These are phyloP conservation scores for Fusarium sp. DNA, from an alignment of 2,329 filamentous ascomycete species.

Conservation along the genomic window DNA sequence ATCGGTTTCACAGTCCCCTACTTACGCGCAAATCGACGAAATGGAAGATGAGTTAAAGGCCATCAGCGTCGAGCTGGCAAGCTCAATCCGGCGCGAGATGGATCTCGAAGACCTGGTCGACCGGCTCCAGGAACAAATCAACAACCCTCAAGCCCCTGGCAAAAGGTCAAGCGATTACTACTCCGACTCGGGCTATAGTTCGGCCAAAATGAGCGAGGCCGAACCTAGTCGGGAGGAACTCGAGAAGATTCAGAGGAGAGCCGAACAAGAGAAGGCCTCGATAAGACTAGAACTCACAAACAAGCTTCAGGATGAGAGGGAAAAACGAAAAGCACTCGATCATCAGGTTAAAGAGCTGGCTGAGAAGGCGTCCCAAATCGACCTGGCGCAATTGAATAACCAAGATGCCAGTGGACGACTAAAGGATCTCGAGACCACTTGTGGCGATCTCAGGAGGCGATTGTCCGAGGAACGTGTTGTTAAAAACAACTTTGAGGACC, in stretches of 20 bases:
- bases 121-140: constrained; percentile 81
- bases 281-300: constrained; percentile 85
- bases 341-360: constrained; percentile 85
- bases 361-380: constrained; percentile 76
- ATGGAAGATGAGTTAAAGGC: constrained; percentile 95
- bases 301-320: constrained; percentile 88
- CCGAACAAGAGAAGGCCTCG: constrained; percentile 91
- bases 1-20: constrained; percentile 58
- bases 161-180: constrained; percentile 96
- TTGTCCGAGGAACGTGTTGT: constrained; percentile 86
- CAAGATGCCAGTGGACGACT: constrained; percentile 70
- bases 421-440: constrained; percentile 80
- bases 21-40: constrained; percentile 75
- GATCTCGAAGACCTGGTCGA: constrained; percentile 96
- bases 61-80: constrained; percentile 91
- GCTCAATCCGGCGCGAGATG: constrained; percentile 94
- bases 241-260: constrained; percentile 82
- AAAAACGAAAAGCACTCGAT: constrained; percentile 80
- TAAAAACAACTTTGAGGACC: constrained; percentile 94
- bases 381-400: constrained; percentile 65
- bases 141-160: constrained; percentile 65
- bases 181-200: constrained; percentile 93
- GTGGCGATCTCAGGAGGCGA: constrained; percentile 85
- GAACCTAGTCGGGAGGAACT: constrained; percentile 76
- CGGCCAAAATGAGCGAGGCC: constrained; percentile 78